Evolutionary conservation across 768 basidiomycete species (phyloP).

Genomic region (Aureoboletus auriporus): DNA sequence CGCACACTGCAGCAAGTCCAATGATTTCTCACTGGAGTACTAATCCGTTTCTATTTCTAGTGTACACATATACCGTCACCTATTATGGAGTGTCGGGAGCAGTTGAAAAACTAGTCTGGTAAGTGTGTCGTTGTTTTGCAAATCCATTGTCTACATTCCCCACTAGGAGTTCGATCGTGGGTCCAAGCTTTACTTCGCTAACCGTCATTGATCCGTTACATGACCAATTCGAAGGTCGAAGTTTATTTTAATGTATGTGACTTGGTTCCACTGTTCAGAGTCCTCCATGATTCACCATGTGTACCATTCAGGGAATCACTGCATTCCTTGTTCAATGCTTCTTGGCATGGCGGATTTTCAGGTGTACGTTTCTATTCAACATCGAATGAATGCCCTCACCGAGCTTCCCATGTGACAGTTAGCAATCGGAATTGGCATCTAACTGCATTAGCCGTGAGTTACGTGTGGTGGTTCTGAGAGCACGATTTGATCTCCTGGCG

Average conservation of each 20-base stretch:
- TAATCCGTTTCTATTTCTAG: conserved; percentile 22
- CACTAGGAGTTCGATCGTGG: conserved; percentile 20
- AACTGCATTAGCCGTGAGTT: conserved; percentile 27
- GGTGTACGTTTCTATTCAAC: conserved; percentile 30
- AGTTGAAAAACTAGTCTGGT: conserved; percentile 41
- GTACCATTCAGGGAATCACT: conserved; percentile 31
- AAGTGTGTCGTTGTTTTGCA: conserved; percentile 13
- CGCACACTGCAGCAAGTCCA: conserved; percentile 41
- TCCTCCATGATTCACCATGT: background rate
- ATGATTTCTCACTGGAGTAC: background rate
- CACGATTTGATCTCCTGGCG: background rate
- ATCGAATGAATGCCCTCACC: background rate
- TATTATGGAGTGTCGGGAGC: conserved; percentile 30
- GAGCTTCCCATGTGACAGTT: conserved; percentile 30
- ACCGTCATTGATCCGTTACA: conserved; percentile 5
- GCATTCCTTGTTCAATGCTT: conserved; percentile 54
- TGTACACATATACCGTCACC: conserved; percentile 45
- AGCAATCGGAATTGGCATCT: conserved; percentile 43
- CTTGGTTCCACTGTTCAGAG: background rate
- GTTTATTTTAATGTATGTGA: conserved; percentile 44
- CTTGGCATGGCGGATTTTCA: conserved; percentile 47
- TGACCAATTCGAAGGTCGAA: conserved; percentile 34
- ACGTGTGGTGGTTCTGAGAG: background rate
- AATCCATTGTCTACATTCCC: background rate
- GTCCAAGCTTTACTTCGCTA: conserved; percentile 1